Conservation (phyloP, 2,329 filamentous ascomycete genomes). For the Alternaria sp. region DNA sequence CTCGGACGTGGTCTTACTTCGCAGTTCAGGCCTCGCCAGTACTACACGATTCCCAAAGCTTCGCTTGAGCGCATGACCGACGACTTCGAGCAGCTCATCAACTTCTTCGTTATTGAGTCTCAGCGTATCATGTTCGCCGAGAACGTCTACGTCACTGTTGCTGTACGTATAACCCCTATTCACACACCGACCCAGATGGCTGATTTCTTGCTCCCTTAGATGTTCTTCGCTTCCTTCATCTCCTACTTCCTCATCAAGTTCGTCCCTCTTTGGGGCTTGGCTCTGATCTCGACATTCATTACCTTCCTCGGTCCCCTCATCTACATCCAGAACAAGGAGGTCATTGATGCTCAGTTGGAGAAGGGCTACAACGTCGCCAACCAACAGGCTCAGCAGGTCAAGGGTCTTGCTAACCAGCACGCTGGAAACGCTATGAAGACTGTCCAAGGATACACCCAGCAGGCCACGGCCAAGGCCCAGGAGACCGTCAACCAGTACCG, state of each 20-base stretch:
- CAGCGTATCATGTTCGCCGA: constrained; percentile 71
- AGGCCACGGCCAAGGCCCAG: constrained; percentile 67
- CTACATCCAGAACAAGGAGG: constrained; percentile 69
- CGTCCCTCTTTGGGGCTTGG: constrained; percentile 69
- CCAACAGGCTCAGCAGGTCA: constrained; percentile 65
- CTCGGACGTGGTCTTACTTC: constrained; percentile 65
- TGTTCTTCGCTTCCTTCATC: constrained; percentile 64
- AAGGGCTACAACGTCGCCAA: constrained; percentile 61
- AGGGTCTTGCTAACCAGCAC: constrained; percentile 65
- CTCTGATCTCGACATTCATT: constrained; percentile 61
- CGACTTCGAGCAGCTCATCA: constrained; percentile 68
- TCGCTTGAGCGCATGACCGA: constrained; percentile 66
- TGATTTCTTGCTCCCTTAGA: constrained; percentile 48
- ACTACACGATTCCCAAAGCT: constrained; percentile 70
- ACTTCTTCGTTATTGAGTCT: constrained; percentile 73
- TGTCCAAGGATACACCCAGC: constrained; percentile 64
- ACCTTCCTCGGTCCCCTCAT: constrained; percentile 66
- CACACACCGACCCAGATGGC: not conserved
- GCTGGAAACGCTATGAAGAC: constrained; percentile 64
- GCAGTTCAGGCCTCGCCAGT: constrained; percentile 67
- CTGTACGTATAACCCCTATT: constrained; percentile 54
- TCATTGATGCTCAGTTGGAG: constrained; percentile 66
- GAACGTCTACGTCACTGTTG: constrained; percentile 66
- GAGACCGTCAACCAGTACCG: constrained; percentile 53
- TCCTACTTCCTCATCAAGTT: constrained; percentile 71